Evolutionary conservation across 306 rosid species (phyloP), one percentile per base, ranked within the genome.

Genomic region (Medicago lupulina): DNA sequence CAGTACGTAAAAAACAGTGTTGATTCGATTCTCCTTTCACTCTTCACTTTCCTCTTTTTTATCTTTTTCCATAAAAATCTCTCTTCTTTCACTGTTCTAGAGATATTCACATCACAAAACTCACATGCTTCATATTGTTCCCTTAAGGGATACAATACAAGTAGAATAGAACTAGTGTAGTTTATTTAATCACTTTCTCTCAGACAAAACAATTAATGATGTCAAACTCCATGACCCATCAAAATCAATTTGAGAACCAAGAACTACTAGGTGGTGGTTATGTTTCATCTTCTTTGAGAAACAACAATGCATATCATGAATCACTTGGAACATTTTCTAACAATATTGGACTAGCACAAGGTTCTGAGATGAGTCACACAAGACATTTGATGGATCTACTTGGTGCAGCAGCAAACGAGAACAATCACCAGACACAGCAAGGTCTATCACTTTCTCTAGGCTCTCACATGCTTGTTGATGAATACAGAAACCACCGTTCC

Each of bases 371-470:
- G 68, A 89, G 83, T 83, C 93, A 91, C 72, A 87, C 91, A 14
- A 86, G 94, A 71, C 97, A 88, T 76, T 63, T 87, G 39, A 89
- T 91, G 92, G 92, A 91, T 79, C 95, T 90, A 70, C 87, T 87
- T 36, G 93, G 90, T n/a, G 91, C 88, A 49, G 72, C 91, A 16
- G 82, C n/a, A n/a, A n/a, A 83, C 49, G 83, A 79, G 64, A 80
- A 79, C 51, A 85, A 73, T 55, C 91, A 76, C 66, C 91, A 83
- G 38, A 70, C 82, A 10, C 94, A 83, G 53, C 97, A 83, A 43
- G 84, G 91, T n/a, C 86, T 89, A 12, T 89, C 97, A 2, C 89
- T 92, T n/a, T 92, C 97, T 70, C 87, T 92, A 73, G 86, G 91
- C 53, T 86, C 97, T 73, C 90, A 87, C 68, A 75, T 89, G 87